These are phyloP conservation scores for Blastobotrys indianensis DNA, from an alignment of 1,139 yeast genomes.

Conservation along the genomic window DNA sequence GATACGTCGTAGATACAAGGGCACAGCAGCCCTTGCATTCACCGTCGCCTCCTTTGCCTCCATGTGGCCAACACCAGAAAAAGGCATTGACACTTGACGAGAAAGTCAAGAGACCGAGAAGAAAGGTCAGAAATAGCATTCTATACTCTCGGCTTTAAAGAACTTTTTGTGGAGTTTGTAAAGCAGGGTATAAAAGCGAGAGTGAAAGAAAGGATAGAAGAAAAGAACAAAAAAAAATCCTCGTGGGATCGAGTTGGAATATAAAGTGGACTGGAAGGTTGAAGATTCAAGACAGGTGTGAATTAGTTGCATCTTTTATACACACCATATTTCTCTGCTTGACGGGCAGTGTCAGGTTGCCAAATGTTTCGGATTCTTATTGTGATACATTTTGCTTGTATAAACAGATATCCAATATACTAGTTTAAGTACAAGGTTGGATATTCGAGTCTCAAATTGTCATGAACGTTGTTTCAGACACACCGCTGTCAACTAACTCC, in stretches of 20 bases:
- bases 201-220: too few relatives aligned
- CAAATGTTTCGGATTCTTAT: too few relatives aligned
- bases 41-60: slow-evolving; percentile 20
- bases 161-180: neutral
- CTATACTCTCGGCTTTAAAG: too few relatives aligned
- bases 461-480: too few relatives aligned
- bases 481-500: too few relatives aligned
- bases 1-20: slow-evolving; percentile 20
- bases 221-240: too few relatives aligned
- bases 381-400: neutral
- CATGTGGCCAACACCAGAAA: slow-evolving; percentile 22
- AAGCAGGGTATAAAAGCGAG: neutral
- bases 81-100: slow-evolving; percentile 15
- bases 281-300: too few relatives aligned
- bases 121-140: slow-evolving; percentile 11
- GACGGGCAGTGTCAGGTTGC: neutral
- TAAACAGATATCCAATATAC: neutral
- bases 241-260: too few relatives aligned
- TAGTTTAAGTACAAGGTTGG: too few relatives aligned
- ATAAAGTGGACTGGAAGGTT: too few relatives aligned
- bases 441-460: too few relatives aligned
- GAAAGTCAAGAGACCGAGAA: slow-evolving; percentile 21
- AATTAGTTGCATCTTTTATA: neutral
- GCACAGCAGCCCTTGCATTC: slow-evolving; percentile 27
- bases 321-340: neutral